These are phyloP conservation scores for Xerocomus amazonicus DNA, from an alignment of 1,284 basidiomycete species.

Conservation along the genomic window DNA sequence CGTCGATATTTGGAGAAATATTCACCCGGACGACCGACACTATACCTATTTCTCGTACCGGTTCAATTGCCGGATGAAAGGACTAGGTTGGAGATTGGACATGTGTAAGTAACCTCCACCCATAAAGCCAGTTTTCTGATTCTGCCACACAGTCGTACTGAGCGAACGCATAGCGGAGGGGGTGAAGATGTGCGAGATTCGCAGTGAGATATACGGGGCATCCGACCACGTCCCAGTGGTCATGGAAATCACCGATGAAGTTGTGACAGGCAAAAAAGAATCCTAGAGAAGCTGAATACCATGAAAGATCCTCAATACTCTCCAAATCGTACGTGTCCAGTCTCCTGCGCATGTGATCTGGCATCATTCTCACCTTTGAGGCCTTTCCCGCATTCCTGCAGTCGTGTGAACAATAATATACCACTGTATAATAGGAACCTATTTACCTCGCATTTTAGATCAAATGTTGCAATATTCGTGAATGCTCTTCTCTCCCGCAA, in stretches of 20 bases:
- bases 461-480: constrained; percentile 90
- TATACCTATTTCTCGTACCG: constrained; percentile 87
- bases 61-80: constrained; percentile 76
- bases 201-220: constrained; percentile 80
- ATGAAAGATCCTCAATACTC: constrained; percentile 59
- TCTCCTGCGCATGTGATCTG: constrained; percentile 78
- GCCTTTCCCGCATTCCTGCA: constrained; percentile 68
- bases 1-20: constrained; percentile 77
- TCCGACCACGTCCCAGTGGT: constrained; percentile 81
- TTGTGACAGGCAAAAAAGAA: constrained; percentile 25
- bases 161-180: constrained; percentile 62
- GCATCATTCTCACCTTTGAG: constrained; percentile 93
- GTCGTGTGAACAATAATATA: constrained; percentile 30
- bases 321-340: constrained; percentile 85
- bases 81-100: constrained; percentile 85
- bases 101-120: constrained; percentile 57
- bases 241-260: constrained; percentile 56
- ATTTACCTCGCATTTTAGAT: constrained; percentile 75
- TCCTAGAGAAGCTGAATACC: neutral
- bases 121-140: constrained; percentile 1
- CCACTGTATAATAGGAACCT: neutral
- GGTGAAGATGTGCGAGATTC: constrained; percentile 76
- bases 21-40: constrained; percentile 66
- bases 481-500: constrained; percentile 76
- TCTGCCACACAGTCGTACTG: constrained; percentile 52